Base-by-base conservation (phyloP, 139 green algal species). In the Chlorella sp. region DNA sequence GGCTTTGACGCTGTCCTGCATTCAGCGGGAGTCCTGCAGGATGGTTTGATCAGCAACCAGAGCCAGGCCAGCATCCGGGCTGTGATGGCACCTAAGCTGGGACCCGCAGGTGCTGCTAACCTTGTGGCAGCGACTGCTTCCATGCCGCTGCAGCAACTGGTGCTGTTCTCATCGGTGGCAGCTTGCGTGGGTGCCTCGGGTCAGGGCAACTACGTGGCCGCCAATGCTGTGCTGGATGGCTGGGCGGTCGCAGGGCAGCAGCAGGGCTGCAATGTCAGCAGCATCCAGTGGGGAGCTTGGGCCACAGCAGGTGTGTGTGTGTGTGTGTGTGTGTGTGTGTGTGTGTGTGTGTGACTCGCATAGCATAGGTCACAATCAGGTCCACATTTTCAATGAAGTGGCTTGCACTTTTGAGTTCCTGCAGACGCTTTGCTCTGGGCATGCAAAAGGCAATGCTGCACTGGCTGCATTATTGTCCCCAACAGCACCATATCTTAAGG, bases 151-250 rank as follows among this genome's bases (percentile, higher is more conserved):
- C 29, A 64, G 50, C 31, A 63, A 30, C 20, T 69, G 50, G 77
- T 95, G 69, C 78, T 96, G 35, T 96, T 96, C 80, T 95, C 88
- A 6, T 94, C 87, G 0, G 85, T 95, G 5, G 91, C 92, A 0
- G 71, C 85, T 2, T 75, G 94, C 27, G 69, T 97, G 14, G 92
- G 92, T 1, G 90, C 91, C 0, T 76, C 88, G 20, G 92, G 92
- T 2, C 92, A 97, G 72, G 83, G 78, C 62, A 95, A 92, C 80
- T 97, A 96, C 70, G 83, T 86, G 35, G 82, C 86, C 2, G 91
- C 92, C 35, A 97, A 97, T 66, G 73, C 88, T 55, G 10, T 17
- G 10, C 10, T 55, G 42, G 42, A 55, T 55, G 42, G 10, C 42
- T n/a, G n/a, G n/a, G n/a, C n/a, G n/a, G n/a, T n/a, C n/a, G n/a